Evolutionary conservation across 2,329 filamentous ascomycete genomes (phyloP).

Genomic region (Hypoxylon sp.): DNA sequence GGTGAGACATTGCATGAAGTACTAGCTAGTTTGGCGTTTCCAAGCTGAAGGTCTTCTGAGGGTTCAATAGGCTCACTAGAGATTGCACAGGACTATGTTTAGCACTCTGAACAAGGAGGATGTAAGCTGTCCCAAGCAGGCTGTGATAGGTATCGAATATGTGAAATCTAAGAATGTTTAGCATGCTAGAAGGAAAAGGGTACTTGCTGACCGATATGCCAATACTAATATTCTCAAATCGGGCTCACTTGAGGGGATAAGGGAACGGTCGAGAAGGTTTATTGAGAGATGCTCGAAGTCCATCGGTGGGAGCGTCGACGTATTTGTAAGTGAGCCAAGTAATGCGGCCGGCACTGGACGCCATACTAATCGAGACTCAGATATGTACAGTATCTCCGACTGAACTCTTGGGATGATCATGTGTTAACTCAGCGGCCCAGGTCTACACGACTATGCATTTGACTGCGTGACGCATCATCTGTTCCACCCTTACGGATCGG

Average conservation of each 20-base stretch:
- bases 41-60: background rate
- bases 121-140: constrained; percentile 53
- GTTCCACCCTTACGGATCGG: constrained; percentile 74
- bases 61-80: constrained; percentile 16
- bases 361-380: constrained; percentile 35
- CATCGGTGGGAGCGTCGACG: constrained; percentile 63
- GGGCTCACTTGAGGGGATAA: constrained; percentile 67
- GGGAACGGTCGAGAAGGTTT: constrained; percentile 68
- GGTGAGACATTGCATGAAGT: constrained; percentile 54
- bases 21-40: background rate
- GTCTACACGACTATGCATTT: constrained; percentile 75
- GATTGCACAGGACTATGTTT: constrained; percentile 67
- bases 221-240: constrained; percentile 74
- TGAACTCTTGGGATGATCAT: constrained; percentile 16
- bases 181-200: constrained; percentile 73
- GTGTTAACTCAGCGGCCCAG: constrained; percentile 42
- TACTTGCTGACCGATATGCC: constrained; percentile 75
- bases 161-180: constrained; percentile 48
- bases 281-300: constrained; percentile 64
- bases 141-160: background rate
- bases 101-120: constrained; percentile 67
- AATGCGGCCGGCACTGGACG: background rate
- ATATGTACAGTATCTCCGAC: constrained; percentile 42
- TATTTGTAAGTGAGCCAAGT: constrained; percentile 64
- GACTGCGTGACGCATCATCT: constrained; percentile 77